Percentiles rank a stretch among this genome's conserved stretches.
These are phyloP conservation scores for Aphanomyces euteiches DNA, from an alignment of 352 stramenopile genomes.

Conservation along the genomic window DNA sequence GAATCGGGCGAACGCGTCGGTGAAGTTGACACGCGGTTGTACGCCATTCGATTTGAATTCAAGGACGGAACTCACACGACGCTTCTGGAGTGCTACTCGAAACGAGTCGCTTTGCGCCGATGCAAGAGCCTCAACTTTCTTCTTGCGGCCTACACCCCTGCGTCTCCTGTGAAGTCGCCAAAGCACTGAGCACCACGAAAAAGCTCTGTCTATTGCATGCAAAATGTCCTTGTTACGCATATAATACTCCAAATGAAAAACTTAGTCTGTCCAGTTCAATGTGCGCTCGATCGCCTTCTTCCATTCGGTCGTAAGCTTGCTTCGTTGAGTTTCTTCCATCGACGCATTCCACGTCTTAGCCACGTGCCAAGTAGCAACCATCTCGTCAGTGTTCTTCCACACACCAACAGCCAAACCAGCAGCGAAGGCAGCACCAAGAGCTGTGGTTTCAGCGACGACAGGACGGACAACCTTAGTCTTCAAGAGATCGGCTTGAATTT, in stretches of 20 bases:
- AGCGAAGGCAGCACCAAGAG: constrained; percentile 95
- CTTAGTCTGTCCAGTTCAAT: constrained; percentile 75
- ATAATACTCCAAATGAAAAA: too few species aligned
- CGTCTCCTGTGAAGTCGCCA: background rate
- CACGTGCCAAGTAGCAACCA: constrained; percentile 79
- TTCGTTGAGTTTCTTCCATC: constrained; percentile 57
- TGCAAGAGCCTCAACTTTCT: constrained; percentile 28
- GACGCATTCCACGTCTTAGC: constrained; percentile 67
- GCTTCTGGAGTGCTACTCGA: constrained; percentile 20
- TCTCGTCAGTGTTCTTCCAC: constrained; percentile 87
- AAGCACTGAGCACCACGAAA: background rate
- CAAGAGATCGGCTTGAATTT: constrained; percentile 97
- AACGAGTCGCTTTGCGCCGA: constrained; percentile 19
- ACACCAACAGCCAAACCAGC: constrained; percentile 96
- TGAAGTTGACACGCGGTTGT: constrained; percentile 26
- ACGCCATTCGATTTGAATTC: constrained; percentile 27
- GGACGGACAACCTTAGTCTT: constrained; percentile 91
- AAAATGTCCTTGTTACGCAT: too few species aligned
- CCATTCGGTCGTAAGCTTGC: constrained; percentile 67
- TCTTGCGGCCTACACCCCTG: constrained; percentile 14
- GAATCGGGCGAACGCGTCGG: constrained; percentile 22
- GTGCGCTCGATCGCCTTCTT: constrained; percentile 80
- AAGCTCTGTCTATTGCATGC: too few species aligned
- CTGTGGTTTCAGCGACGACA: constrained; percentile 96
- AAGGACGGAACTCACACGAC: constrained; percentile 10